These are phyloP conservation scores for Cystobasidium tubakii DNA, from an alignment of 768 basidiomycete genomes.

Conservation along the genomic window DNA sequence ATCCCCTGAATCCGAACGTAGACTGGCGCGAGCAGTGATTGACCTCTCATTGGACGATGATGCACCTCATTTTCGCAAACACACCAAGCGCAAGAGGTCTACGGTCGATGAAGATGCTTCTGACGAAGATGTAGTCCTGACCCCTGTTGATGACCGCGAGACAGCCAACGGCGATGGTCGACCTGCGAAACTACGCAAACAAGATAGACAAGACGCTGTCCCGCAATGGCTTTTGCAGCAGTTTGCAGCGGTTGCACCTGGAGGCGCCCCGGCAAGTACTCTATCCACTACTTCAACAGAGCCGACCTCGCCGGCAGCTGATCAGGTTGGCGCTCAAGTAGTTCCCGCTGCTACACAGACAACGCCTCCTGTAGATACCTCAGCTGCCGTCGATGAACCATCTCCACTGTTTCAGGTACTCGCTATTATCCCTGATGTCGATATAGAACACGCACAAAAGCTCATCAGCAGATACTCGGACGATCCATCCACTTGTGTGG, in stretches of 20 bases:
- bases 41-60: neutral
- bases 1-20: neutral
- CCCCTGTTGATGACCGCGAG: neutral
- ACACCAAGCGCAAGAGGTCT: neutral
- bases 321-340: neutral
- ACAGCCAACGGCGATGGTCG: neutral
- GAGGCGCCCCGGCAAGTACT: neutral
- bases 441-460: neutral
- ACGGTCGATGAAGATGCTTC: neutral
- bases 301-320: neutral
- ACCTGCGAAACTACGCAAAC: neutral
- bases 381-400: neutral
- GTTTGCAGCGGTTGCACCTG: neutral
- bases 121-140: neutral
- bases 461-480: slow-evolving; percentile 3
- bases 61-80: neutral
- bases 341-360: neutral
- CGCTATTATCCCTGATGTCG: slow-evolving; percentile 13
- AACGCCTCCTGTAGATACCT: neutral
- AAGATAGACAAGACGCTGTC: neutral
- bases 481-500: slow-evolving; percentile 9
- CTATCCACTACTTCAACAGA: neutral
- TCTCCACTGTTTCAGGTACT: slow-evolving; percentile 2
- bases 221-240: neutral
- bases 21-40: neutral